Conservation (phyloP, 2,329 filamentous ascomycete genomes). For the Curvularia verruculosa region DNA sequence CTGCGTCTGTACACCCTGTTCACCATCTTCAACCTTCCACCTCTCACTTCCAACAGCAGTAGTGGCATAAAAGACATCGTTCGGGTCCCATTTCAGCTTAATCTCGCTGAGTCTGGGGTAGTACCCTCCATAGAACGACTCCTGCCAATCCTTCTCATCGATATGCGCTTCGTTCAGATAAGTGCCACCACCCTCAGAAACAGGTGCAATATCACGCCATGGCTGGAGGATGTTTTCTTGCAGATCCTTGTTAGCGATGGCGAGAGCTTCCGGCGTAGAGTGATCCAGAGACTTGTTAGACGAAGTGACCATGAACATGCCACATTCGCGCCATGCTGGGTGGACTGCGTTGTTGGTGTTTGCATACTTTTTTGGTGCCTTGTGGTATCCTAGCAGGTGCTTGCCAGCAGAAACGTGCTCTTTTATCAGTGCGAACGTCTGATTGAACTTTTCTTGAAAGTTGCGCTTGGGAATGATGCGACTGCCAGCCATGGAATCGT, state of each 20-base stretch:
- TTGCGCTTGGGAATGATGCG: conserved; percentile 37
- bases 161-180: conserved; percentile 46
- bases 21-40: conserved; percentile 27
- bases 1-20: conserved; percentile 26
- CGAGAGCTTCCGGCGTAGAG: conserved; percentile 20
- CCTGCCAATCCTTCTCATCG: conserved; percentile 41
- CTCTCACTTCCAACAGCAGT: conserved; percentile 32
- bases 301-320: conserved; percentile 20
- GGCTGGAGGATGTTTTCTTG: conserved; percentile 22
- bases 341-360: conserved; percentile 29
- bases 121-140: conserved; percentile 43
- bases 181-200: conserved; percentile 26
- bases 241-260: conserved; percentile 8
- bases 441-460: conserved; percentile 34
- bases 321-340: conserved; percentile 27
- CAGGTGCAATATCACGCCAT: conserved; percentile 19
- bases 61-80: conserved; percentile 30
- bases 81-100: conserved; percentile 33
- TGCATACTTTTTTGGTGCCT: conserved; percentile 17
- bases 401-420: conserved; percentile 20
- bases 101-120: conserved; percentile 24
- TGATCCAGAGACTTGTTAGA: conserved; percentile 10
- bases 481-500: conserved; percentile 30
- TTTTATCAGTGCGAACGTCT: conserved; percentile 50
- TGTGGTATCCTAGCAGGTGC: conserved; percentile 26